A percentile compares a stretch with the other conserved stretches of the same genome.
These are phyloP conservation scores for Penicillium sp. DNA, from an alignment of 2,329 filamentous ascomycete genomes.

Conservation along the genomic window DNA sequence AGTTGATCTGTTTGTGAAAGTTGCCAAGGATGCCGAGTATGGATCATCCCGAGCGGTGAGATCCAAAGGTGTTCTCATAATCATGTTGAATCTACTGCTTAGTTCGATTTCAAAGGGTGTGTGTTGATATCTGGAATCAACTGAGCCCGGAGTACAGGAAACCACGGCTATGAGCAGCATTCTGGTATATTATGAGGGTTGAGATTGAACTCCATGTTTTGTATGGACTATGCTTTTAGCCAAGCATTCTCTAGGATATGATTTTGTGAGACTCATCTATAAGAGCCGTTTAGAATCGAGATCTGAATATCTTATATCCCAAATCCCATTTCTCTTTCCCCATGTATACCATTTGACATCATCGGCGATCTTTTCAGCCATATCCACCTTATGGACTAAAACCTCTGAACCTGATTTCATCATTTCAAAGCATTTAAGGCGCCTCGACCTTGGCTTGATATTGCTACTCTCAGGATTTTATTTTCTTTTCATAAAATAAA, in stretches of 20 bases:
- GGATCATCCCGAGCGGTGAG: constrained; percentile 17
- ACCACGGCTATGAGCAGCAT: not conserved
- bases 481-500: no score
- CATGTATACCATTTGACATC: constrained; percentile 8
- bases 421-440: not conserved
- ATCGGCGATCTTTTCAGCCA: constrained; percentile 7
- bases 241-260: constrained; percentile 9
- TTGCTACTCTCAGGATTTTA: no score
- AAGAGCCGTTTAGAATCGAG: not conserved
- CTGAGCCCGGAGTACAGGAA: not conserved
- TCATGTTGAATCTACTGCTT: constrained; percentile 5
- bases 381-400: constrained; percentile 6
- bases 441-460: no score
- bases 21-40: constrained; percentile 23
- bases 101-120: constrained; percentile 9
- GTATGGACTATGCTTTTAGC: not conserved
- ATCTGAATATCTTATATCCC: not conserved
- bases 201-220: not conserved
- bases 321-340: not conserved
- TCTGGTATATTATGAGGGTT: not conserved
- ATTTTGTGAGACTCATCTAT: constrained; percentile 2
- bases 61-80: constrained; percentile 8
- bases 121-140: no score
- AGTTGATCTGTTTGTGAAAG: constrained; percentile 12
- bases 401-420: constrained; percentile 4